Conservation (phyloP, 2,329 filamentous ascomycete species). For the Xylariaceae sp. region DNA sequence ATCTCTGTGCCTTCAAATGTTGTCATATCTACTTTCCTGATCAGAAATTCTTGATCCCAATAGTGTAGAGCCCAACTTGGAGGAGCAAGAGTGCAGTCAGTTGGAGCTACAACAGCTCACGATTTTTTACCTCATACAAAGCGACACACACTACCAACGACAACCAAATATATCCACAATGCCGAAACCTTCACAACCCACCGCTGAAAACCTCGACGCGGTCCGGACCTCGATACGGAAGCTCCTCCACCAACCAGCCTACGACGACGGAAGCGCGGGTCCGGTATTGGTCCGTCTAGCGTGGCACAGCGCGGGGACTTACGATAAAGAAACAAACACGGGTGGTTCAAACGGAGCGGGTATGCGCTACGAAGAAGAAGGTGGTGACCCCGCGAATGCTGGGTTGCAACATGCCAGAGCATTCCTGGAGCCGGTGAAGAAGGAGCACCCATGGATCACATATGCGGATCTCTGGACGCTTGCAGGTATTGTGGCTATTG, state of each 20-base stretch:
- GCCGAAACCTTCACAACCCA: slow-evolving; percentile 8
- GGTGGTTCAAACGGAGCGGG: slow-evolving; percentile 64
- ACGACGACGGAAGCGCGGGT: slow-evolving; percentile 63
- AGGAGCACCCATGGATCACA: slow-evolving; percentile 59
- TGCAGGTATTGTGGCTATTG: slow-evolving; percentile 56
- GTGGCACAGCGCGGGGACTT: slow-evolving; percentile 65
- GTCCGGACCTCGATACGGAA: slow-evolving; percentile 53
- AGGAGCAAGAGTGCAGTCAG: too few relatives aligned
- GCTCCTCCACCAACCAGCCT: slow-evolving; percentile 57
- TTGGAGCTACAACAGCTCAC: too few relatives aligned
- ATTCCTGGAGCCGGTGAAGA: slow-evolving; percentile 62
- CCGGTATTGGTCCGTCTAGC: slow-evolving; percentile 63
- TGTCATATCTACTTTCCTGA: too few relatives aligned
- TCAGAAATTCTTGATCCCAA: too few relatives aligned
- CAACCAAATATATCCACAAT: background rate
- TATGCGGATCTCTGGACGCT: slow-evolving; percentile 66
- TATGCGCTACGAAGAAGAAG: slow-evolving; percentile 64
- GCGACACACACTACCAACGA: too few relatives aligned
- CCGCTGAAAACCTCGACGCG: slow-evolving; percentile 26
- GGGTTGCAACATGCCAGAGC: slow-evolving; percentile 62
- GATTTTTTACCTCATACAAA: too few relatives aligned
- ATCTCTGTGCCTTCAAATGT: too few relatives aligned
- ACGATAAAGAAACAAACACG: slow-evolving; percentile 56
- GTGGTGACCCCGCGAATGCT: slow-evolving; percentile 63
- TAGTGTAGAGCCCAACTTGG: too few relatives aligned